These are phyloP conservation scores for Agapanthus africanus DNA, from an alignment of 106 monocot species.

Conservation along the genomic window DNA sequence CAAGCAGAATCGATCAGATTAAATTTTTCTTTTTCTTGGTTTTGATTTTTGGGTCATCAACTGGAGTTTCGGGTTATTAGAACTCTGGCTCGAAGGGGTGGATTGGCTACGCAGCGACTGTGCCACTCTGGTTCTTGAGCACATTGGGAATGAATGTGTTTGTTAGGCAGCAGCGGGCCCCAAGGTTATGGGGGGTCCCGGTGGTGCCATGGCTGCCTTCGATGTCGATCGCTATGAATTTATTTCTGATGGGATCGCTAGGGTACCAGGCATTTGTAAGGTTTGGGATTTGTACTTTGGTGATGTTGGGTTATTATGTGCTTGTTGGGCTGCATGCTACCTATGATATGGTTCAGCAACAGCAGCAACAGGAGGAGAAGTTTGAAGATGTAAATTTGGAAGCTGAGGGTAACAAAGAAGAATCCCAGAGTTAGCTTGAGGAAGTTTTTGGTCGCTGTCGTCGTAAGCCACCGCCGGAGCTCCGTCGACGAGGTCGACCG, in stretches of 20 bases:
- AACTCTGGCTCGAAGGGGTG: conserved; percentile 28
- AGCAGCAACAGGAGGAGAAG: no score
- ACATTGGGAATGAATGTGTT: conserved; percentile 42
- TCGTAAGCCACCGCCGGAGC: no score
- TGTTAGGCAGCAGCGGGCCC: conserved; percentile 28
- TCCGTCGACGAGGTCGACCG: no score
- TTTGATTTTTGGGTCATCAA: conserved; percentile 32
- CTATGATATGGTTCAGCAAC: conserved; percentile 45
- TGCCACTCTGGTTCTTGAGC: conserved; percentile 43
- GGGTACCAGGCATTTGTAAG: conserved; percentile 44
- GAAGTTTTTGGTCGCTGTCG: no score
- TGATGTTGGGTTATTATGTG: conserved; percentile 69
- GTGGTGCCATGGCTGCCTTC: conserved; percentile 74
- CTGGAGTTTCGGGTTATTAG: conserved; percentile 53
- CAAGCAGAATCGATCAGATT: conserved; percentile 4
- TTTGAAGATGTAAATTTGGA: no score
- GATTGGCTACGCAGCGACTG: conserved; percentile 35
- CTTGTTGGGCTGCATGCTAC: conserved; percentile 69
- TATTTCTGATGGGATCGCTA: conserved; percentile 79
- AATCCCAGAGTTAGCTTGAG: no score
- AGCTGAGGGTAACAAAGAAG: no score
- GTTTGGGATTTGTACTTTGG: conserved; percentile 48
- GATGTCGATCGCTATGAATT: conserved; percentile 56
- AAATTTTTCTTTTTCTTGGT: conserved; percentile 26
- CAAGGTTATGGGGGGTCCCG: conserved; percentile 79